Evolutionary conservation across 805 yeast species (phyloP), one percentile per base, ranked within the genome.

Genomic region (Zygosaccharomyces gambellarensis): DNA sequence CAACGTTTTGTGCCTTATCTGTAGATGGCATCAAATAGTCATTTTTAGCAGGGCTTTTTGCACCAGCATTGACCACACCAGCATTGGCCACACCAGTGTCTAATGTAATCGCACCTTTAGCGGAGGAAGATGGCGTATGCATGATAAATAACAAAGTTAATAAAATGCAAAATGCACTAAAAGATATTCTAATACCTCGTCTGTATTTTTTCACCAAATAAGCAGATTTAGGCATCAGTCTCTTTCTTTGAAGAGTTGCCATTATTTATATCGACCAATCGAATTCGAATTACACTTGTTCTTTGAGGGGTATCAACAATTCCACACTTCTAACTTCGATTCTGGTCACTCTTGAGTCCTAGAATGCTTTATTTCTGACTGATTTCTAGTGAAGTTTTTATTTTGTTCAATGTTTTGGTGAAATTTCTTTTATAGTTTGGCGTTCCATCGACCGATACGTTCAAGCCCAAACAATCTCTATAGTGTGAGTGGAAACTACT

Each of bases 191-290:
- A 28, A 65, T 57, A 7, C 58, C 62, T 23, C 59, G 57, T 25
- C 57, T 58, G 50, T 65, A 62, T 45, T 63, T 64, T 41, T 55
- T 63, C 27, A 62, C 57, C 47, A 63, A 50, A 25, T 62, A 39
- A 4, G 67, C 63, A 30, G 69, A 64, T 38, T 63, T 63, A 3
- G 69, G 67, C 60, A 55, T 53, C 38, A 64, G 50, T 50, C 64
- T 62, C 53, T 65, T 65, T 57, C 57, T 59, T 29, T 58, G 59
- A 28, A 52, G 17, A 14, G 29, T 52, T 42, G 47, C 41, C 56
- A 50, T 52, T 27, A 21, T 36, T 23, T 23, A 11, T 34, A n/a
- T 32, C 8, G 21, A 17, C 14, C 32, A 17, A 36, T 17, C 9
- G 38, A 34, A 21, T 21, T 34, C 38, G 38, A 14, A 34, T 17